These are phyloP conservation scores for Musa beccarii DNA, from an alignment of 176 grass and related monocot species.

Conservation along the genomic window DNA sequence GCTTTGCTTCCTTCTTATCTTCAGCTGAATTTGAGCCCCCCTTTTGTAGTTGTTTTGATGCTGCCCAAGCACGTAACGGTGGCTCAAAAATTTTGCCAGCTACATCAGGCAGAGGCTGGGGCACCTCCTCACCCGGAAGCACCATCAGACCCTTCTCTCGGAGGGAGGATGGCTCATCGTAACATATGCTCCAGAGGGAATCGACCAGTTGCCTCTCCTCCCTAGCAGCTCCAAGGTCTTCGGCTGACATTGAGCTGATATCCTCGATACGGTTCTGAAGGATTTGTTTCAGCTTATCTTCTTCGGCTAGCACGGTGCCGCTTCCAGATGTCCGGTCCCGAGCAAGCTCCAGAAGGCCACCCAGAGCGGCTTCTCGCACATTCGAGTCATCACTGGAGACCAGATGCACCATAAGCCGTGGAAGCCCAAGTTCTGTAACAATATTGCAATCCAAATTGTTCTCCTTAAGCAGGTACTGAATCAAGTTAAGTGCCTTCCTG, in stretches of 20 bases:
- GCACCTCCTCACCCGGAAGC: conserved; percentile 61
- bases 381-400: conserved; percentile 49
- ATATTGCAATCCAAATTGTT: conserved; percentile 50
- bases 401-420: conserved; percentile 61
- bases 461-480: conserved; percentile 61
- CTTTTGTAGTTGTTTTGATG: conserved; percentile 17
- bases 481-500: conserved; percentile 83
- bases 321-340: conserved; percentile 32
- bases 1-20: conserved; percentile 43
- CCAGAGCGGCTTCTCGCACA: conserved; percentile 75
- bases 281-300: conserved; percentile 39
- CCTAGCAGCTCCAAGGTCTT: conserved; percentile 59
- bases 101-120: conserved; percentile 55
- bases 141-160: conserved; percentile 52
- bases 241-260: conserved; percentile 53
- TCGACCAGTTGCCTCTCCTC: conserved; percentile 82
- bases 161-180: conserved; percentile 67
- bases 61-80: conserved; percentile 35
- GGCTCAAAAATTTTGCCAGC: conserved; percentile 59
- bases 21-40: conserved; percentile 19
- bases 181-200: conserved; percentile 59
- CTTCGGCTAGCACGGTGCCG: conserved; percentile 31
- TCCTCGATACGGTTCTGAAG: conserved; percentile 49
- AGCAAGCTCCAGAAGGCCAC: conserved; percentile 63
- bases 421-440: conserved; percentile 58